Base-by-base conservation (phyloP, 2,329 filamentous ascomycete genomes). In the Chrysosphaeria jannelii region DNA sequence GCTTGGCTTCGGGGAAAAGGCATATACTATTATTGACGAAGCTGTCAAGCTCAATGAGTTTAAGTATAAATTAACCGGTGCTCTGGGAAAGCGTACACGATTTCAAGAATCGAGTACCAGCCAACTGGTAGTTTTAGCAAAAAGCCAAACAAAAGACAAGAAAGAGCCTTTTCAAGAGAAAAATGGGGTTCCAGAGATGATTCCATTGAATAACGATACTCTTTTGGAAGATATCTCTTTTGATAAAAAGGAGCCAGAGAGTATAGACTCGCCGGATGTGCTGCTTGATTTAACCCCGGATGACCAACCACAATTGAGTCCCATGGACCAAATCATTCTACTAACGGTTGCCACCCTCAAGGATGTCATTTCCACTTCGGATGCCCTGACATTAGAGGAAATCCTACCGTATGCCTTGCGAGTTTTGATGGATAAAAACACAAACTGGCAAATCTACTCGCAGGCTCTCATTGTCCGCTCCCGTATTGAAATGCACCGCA, bases 361-460 rank as follows among this genome's bases (percentile, higher is more conserved):
- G 29, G 90, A 93, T 36, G 78, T 74, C 0, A 70, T 66, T 30
- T 69, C 78, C 0, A 78, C 85, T 0, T 53, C 64, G 1, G 70
- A 93, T 39, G 68, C 72, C 0, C 50, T 97, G 1, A 93, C 79
- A 0, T 58, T 78, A n/a, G 79, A 93, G 44, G 76, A 93, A 39
- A 81, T 89, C 4, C 45, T 89, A 1, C 85, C 85, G 0, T 97
- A 81, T 39, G 85, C 85, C 1, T 69, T 67, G 2, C 63, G 85
- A 19, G 85, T 93, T 0, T 53, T 97, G 2, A 60, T 71, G 6
- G 78, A 85, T 29, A 79, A 81, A 33, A 71, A 71, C 21, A 81
- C 76, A 1, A 97, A 93, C 42, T 97, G 85, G 85, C 85, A 93
- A 41, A 68, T 91, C 16, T 93, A 93, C 39, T 91, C 85, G 0